These are phyloP conservation scores for Russula griseocarnosa DNA, from an alignment of 768 basidiomycete genomes.

Conservation along the genomic window DNA sequence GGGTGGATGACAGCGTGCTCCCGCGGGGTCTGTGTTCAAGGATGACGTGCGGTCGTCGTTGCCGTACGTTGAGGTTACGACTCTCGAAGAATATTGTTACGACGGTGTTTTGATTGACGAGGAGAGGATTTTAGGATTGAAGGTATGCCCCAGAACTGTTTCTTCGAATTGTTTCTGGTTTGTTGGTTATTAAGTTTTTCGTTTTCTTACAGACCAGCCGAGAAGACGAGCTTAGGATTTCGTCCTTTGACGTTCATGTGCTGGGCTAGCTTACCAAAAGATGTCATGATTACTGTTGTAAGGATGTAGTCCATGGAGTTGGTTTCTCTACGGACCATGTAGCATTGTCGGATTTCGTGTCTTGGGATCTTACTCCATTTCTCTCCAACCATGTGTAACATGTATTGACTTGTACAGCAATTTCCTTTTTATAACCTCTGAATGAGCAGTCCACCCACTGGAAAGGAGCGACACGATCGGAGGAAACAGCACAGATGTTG, in stretches of 20 bases:
- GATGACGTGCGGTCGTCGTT: conserved; percentile 28
- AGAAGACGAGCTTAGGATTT: conserved; percentile 20
- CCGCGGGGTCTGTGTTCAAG: conserved; percentile 24
- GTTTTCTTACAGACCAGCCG: conserved; percentile 13
- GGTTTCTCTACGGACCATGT: no score
- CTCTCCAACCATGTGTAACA: no score
- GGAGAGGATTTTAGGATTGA: conserved; percentile 33
- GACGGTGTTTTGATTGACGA: conserved; percentile 34
- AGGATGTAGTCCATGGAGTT: no score
- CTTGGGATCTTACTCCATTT: no score
- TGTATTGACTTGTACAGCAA: no score
- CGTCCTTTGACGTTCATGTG: conserved; percentile 23
- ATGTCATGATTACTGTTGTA: no score
- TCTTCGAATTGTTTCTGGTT: background rate
- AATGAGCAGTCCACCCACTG: no score
- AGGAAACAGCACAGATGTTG: no score
- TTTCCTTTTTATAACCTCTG: no score
- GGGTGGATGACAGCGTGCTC: conserved; percentile 10
- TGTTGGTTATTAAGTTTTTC: background rate
- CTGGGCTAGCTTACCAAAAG: conserved; percentile 12
- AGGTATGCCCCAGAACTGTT: conserved; percentile 22
- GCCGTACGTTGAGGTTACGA: conserved; percentile 31
- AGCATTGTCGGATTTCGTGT: no score
- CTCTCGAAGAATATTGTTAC: conserved; percentile 24
- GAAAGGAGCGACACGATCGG: no score